These are phyloP conservation scores for Neltuma alba DNA, from an alignment of 306 rosid genomes.

Conservation along the genomic window DNA sequence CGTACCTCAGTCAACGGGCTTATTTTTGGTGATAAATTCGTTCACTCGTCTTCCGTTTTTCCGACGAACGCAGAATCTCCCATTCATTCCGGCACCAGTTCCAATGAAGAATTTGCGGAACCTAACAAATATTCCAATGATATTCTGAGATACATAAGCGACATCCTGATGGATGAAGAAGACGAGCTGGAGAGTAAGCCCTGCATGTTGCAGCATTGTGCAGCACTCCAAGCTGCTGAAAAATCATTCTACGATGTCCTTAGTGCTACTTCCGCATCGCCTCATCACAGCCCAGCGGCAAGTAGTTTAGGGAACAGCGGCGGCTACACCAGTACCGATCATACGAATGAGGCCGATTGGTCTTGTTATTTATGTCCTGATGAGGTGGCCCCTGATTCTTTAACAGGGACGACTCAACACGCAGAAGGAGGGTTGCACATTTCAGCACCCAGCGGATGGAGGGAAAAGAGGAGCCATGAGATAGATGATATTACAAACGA, in stretches of 20 bases:
- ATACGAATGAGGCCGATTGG: constrained; percentile 32
- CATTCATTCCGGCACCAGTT: constrained; percentile 36
- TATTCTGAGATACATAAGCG: constrained; percentile 64
- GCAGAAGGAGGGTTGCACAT: background rate
- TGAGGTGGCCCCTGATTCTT: constrained; percentile 30
- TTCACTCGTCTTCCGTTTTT: constrained; percentile 25
- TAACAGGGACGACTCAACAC: constrained; percentile 3
- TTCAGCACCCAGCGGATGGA: constrained; percentile 15
- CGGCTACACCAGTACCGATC: constrained; percentile 37
- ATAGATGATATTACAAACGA: constrained; percentile 28
- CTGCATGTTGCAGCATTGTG: constrained; percentile 77
- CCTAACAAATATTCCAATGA: constrained; percentile 44
- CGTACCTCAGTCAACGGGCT: constrained; percentile 36
- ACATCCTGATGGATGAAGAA: constrained; percentile 84
- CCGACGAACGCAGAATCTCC: constrained; percentile 13
- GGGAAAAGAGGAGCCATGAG: constrained; percentile 44
- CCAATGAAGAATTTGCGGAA: constrained; percentile 45
- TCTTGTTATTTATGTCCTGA: background rate
- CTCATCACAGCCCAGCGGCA: background rate
- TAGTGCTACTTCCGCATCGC: constrained; percentile 22
- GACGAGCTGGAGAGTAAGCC: constrained; percentile 66
- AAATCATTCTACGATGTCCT: constrained; percentile 78
- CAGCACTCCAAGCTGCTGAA: constrained; percentile 84
- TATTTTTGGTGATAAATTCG: constrained; percentile 21
- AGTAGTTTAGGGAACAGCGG: constrained; percentile 43